Evolutionary conservation across 257 asterid species (phyloP).

Genomic region (Catharanthus roseus): DNA sequence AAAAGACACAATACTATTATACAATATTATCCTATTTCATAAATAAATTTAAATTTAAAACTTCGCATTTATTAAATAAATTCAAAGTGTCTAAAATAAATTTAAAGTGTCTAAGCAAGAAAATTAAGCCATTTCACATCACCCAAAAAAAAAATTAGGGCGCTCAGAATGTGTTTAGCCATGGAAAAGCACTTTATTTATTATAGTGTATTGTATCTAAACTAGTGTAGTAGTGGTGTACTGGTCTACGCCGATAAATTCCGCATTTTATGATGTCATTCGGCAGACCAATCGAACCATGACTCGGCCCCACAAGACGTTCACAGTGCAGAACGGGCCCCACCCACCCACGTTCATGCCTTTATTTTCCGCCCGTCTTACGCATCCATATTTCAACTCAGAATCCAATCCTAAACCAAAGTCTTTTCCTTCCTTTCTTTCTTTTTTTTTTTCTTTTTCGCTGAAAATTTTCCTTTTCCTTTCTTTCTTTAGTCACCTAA

Average conservation of each 20-base stretch:
- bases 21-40: too few species aligned
- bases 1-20: too few species aligned
- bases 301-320: not conserved
- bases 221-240: not conserved
- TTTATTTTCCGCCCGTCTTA: not conserved
- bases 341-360: constrained; percentile 1
- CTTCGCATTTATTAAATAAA: too few species aligned
- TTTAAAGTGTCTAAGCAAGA: too few species aligned
- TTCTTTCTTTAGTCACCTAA: not conserved
- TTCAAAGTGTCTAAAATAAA: too few species aligned
- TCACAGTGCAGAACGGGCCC: not conserved
- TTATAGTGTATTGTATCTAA: not conserved
- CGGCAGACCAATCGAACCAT: constrained; percentile 6
- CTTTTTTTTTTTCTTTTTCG: too few species aligned
- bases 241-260: not conserved
- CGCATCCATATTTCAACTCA: not conserved
- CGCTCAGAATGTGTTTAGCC: not conserved
- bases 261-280: constrained; percentile 8
- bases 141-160: too few species aligned
- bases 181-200: not conserved
- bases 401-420: constrained; percentile 1
- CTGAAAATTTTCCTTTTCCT: too few species aligned
- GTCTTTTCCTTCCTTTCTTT: not conserved
- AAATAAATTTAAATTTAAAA: too few species aligned
- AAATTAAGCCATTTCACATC: too few species aligned